Base-by-base conservation (phyloP, 306 rosid genomes). In the Ormosia semicastrata region DNA sequence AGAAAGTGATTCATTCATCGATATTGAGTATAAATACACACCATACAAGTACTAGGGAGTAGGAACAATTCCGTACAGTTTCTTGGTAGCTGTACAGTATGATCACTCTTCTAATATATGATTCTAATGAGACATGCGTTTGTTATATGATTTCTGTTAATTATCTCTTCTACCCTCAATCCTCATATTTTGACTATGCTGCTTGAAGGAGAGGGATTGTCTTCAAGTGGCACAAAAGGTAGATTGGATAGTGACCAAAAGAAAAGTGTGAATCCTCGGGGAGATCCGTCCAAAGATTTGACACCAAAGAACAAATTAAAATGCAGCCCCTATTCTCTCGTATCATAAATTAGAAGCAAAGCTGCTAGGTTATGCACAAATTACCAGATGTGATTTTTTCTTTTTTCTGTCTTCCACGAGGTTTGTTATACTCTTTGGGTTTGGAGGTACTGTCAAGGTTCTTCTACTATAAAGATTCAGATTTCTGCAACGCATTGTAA, bases 281-380 rank as follows among this genome's bases (percentile, higher is more conserved):
- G 30, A 52, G 89, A 91, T 89, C 91, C 86, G 71, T 74, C 2
- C 86, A 86, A 79, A 91, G 88, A 91, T 88, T 86, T 73, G 87
- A 78, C 90, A 81, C 68, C 36, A 67, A 71, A 73, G 58, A 33
- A 71, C 50, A 83, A 43, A 39, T 39, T 1, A 8, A 77, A 73
- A 68, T 18, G 74, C n/a, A 72, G 15, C 60, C 53, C 75, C 47
- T 49, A 18, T 69, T 71, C 47, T 47, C 29, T 12, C 36, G 8
- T 58, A 34, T 18, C 12, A 30, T 7, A 8, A 60, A 13, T 46
- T n/a, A 34, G 18, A 7, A 50, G 24, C 6, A 8, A 34, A 60
- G 39, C 7, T 30, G 10, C 14, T 11, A 30, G 15, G 1, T 3
- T 29, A 59, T 59, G 14, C 46, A 41, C 46, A 41, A 41, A 41